Evolutionary conservation across 2,329 filamentous ascomycete species (phyloP).

Genomic region (Exophiala oligosperma): DNA sequence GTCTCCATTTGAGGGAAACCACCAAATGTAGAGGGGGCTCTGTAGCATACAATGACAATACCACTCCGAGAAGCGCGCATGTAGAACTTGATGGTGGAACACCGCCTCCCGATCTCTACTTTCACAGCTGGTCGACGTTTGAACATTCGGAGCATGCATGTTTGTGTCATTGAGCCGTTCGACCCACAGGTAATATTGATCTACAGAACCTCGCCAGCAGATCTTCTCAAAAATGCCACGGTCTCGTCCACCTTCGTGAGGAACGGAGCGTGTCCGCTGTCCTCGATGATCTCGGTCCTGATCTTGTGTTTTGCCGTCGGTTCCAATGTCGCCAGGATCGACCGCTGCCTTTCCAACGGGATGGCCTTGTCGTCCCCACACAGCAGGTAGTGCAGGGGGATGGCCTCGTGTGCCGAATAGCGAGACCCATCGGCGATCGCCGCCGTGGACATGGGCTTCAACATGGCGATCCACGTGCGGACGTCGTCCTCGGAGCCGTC

Average conservation of each 20-base stretch:
- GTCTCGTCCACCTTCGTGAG: conserved; percentile 10
- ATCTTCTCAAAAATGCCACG: conserved; percentile 12
- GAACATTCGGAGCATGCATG: too few species aligned
- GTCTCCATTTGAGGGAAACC: too few species aligned
- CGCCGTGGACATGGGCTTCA: conserved; percentile 1
- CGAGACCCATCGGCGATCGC: conserved; percentile 1
- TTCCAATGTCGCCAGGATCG: background rate
- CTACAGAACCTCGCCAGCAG: conserved; percentile 12
- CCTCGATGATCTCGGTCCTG: conserved; percentile 9
- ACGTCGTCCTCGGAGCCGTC: conserved; percentile 3
- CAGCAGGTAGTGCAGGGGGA: conserved; percentile 10
- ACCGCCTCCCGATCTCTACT: too few species aligned
- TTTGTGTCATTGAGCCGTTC: too few species aligned
- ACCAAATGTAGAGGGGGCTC: too few species aligned
- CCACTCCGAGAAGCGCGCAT: too few species aligned
- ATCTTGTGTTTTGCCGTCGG: background rate
- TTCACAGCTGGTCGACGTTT: too few species aligned
- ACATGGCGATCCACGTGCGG: background rate
- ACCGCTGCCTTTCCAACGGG: conserved; percentile 2
- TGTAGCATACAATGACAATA: too few species aligned
- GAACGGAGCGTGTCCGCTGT: conserved; percentile 8
- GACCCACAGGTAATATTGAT: too few species aligned
- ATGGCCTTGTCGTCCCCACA: conserved; percentile 6
- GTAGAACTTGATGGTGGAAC: too few species aligned
- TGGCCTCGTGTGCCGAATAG: conserved; percentile 6